These are phyloP conservation scores for Phytophthora hybrid DNA, from an alignment of 352 stramenopile genomes.

Conservation along the genomic window DNA sequence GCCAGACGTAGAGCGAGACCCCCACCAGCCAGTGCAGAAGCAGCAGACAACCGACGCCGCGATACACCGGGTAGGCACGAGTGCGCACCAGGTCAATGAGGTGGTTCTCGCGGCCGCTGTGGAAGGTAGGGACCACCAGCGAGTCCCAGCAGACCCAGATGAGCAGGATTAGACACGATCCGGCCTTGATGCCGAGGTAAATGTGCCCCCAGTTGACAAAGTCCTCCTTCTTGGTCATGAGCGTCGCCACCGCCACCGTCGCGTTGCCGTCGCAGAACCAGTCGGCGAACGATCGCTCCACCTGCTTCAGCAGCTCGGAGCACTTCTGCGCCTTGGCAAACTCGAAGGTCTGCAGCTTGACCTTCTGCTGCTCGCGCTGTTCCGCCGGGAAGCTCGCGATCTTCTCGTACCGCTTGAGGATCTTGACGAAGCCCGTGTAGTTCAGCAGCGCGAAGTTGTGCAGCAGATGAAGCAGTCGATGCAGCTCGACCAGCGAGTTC, in stretches of 20 bases:
- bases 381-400: conserved; percentile 46
- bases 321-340: conserved; percentile 71
- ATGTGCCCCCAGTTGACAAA: conserved; percentile 84
- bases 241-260: conserved; percentile 74
- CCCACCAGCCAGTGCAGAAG: conserved; percentile 97
- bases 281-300: conserved; percentile 79
- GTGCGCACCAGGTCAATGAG: conserved; percentile 83
- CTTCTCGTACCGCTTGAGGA: conserved; percentile 96
- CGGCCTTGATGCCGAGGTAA: conserved; percentile 88
- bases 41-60: conserved; percentile 94
- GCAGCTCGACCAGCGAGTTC: conserved; percentile 93
- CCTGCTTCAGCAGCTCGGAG: conserved; percentile 53
- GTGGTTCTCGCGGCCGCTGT: conserved; percentile 68
- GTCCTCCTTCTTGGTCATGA: conserved; percentile 83
- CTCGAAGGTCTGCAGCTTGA: conserved; percentile 59
- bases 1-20: conserved; percentile 93
- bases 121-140: conserved; percentile 84
- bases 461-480: conserved; percentile 94
- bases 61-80: conserved; percentile 94
- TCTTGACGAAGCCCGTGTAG: conserved; percentile 98
- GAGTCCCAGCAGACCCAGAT: conserved; percentile 97
- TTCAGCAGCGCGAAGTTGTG: conserved; percentile 98
- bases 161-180: conserved; percentile 78
- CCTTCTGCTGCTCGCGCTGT: conserved; percentile 52
- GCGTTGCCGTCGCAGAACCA: conserved; percentile 81